Base-by-base conservation (phyloP, 164 flowering plant species). In the Pachysandra terminalis region DNA sequence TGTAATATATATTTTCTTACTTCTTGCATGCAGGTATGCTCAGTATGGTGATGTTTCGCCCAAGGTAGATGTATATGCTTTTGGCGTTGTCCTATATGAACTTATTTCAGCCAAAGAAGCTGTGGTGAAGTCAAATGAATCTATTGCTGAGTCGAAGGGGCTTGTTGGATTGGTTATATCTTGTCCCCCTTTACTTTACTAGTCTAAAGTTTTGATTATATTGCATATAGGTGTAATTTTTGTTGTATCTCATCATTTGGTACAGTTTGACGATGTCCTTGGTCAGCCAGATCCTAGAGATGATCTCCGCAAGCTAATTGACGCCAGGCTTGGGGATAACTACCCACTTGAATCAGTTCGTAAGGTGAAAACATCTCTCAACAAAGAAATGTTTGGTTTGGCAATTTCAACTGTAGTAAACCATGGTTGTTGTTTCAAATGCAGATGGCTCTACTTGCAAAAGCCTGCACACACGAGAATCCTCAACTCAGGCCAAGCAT, bases 31-130 rank as follows among this genome's bases (percentile, higher is more conserved):
- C 78, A 93, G 98, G 73, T 93, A 93, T 78, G 96, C 96, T 55
- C 90, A 82, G 63, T 88, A 81, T 69, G 97, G 98, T 45, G 93
- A 85, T 65, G 89, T 89, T 58, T 86, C 96, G 40, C 85, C 98
- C n/a, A 93, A 89, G 78, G 73, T 87, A 48, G 98, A 93, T 80
- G 96, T 93, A 19, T 93, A 80, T 79, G 98, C 98, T 61, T 93
- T 93, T 70, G 98, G 98, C 5, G 98, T 93, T 66, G 96, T 93
- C 41, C 87, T 90, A 19, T 90, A 83, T 68, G 96, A 93, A 71
- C 84, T 91, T 51, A 87, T 93, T 58, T 93, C 96, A 60, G 97
- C 93, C 32, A 89, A 86, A 74, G 87, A 85, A 68, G 92, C 96
- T 57, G 77, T 93, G 40, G 86, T 90, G 55, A 90, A 75, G 78